A percentile compares a stretch with the other conserved stretches of the same genome.
These are phyloP conservation scores for Paramecium biaurelia DNA, from an alignment of 73 alveolate species.

Conservation along the genomic window DNA sequence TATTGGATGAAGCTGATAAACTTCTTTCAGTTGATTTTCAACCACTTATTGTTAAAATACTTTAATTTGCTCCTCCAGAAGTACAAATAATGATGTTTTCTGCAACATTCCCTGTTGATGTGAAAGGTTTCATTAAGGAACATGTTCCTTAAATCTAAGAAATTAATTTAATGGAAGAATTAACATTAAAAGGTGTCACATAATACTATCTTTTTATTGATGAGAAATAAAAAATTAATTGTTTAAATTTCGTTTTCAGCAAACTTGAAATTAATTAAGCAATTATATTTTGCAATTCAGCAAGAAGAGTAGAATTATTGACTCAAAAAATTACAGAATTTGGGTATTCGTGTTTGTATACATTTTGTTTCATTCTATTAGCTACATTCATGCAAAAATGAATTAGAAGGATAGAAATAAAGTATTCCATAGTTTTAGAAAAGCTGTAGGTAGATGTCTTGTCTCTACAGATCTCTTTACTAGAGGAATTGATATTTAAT, in stretches of 20 bases:
- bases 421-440: slow-evolving; percentile 93
- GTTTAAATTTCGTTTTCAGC: slow-evolving; percentile 42
- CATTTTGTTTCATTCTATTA: not conserved
- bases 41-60: slow-evolving; percentile 84
- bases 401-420: slow-evolving; percentile 81
- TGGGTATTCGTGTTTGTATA: slow-evolving; percentile 78
- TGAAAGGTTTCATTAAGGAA: slow-evolving; percentile 88
- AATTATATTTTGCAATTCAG: slow-evolving; percentile 92
- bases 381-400: slow-evolving; percentile 67
- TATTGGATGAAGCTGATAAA: slow-evolving; percentile 99
- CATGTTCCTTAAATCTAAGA: slow-evolving; percentile 84
- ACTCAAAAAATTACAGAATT: slow-evolving; percentile 89
- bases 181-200: slow-evolving; percentile 96
- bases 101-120: slow-evolving; percentile 97
- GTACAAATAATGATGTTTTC: slow-evolving; percentile 94
- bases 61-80: slow-evolving; percentile 79
- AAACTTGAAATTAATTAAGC: slow-evolving; percentile 92
- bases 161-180: slow-evolving; percentile 97
- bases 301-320: slow-evolving; percentile 94
- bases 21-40: slow-evolving; percentile 92
- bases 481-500: slow-evolving; percentile 97
- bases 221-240: slow-evolving; percentile 80
- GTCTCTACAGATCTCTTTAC: slow-evolving; percentile 95
- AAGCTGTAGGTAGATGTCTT: slow-evolving; percentile 84
- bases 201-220: slow-evolving; percentile 96